Evolutionary conservation across 2,329 filamentous ascomycete genomes (phyloP), one percentile per base, ranked within the genome.

Genomic region (Fusarium cyanostomum): DNA sequence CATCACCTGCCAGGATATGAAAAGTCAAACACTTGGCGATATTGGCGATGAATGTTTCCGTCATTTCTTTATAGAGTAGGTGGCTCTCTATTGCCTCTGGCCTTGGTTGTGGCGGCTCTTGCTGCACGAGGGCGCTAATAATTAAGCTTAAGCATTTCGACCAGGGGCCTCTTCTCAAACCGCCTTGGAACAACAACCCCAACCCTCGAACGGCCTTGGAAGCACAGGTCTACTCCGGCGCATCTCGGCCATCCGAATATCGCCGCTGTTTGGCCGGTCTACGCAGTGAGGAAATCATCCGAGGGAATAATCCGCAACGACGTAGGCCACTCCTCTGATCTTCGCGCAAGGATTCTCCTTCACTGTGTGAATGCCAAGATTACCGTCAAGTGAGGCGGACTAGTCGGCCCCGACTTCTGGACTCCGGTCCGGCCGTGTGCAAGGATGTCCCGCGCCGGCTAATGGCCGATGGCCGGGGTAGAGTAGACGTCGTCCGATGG

Each of bases 91-190:
- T 39, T 28, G 30, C 56, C 38, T n/a, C 45, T 38, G 16, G 26
- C 26, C 38, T 7, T 45, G 31, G 33, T 46, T 52, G 31, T 38
- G 39, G 62, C 49, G 57, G 57, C 62, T 65, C 62, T 62, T 35
- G 38, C 26, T 42, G 34, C 58, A 59, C 28, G 45, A 51, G 11
- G 41, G 18, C 58, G 62, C 62, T 66, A 65, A 64, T 28, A 63
- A 63, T 65, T 65, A 65, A 65, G 62, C 62, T 65, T 63, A 65
- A 65, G 53, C 43, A 34, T 43, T 56, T 42, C 49, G 41, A 45
- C 46, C 46, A 53, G 62, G 62, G 62, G 43, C 46, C 48, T 31
- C 30, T 35, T 31, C 16, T 49, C 41, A 59, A 54, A 39, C 37
- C 18, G 15, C 30, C 48, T 42, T 51, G 46, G 34, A 39, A 35